Base-by-base conservation (phyloP, 768 basidiomycete species). In the Ramaria sp. region DNA sequence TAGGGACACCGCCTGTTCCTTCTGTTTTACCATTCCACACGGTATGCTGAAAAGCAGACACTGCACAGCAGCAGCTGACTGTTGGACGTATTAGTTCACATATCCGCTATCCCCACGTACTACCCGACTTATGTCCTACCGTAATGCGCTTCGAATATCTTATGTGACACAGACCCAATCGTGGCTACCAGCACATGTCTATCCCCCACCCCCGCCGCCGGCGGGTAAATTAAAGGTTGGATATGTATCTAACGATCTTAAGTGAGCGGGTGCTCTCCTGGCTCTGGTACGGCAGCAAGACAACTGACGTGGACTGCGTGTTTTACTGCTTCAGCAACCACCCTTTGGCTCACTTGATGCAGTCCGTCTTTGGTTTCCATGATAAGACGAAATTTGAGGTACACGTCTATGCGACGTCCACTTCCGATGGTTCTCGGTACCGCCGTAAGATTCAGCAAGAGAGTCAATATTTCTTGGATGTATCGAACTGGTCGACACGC, bases 341-440 rank as follows among this genome's bases (percentile, higher is more conserved):
- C 52, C 77, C 76, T 12, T 63, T 78, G 45, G 69, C 75, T 22
- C 76, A 78, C 58, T 68, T 78, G 49, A 78, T 76, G 73, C 74
- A 74, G 58, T 73, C 71, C 15, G 74, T 73, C 39, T 78, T 78
- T 57, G 61, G 66, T 15, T 63, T 73, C 57, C 75, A 78, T 58
- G 64, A 75, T 60, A 60, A 53, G 20, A 48, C 59, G n/a, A 63
- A 59, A 1, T 75, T 77, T 61, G 68, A 67, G 22, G 61, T 77
- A 5, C 73, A 64, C 55, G 67, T 74, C 32, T 78, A 78, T 58
- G 77, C 77, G 9, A 76, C 74, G 15, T 74, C 70, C 51, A 62
- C 71, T n/a, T 68, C 71, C 36, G 76, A 78, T 57, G 69, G 70
- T 20, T 74, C 75, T 5, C 53, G 63, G 13, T 73, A 74, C 61